A percentile compares a stretch with the other conserved stretches of the same genome.
These are phyloP conservation scores for Esteya vermicola DNA, from an alignment of 2,329 filamentous ascomycete species.

Conservation along the genomic window DNA sequence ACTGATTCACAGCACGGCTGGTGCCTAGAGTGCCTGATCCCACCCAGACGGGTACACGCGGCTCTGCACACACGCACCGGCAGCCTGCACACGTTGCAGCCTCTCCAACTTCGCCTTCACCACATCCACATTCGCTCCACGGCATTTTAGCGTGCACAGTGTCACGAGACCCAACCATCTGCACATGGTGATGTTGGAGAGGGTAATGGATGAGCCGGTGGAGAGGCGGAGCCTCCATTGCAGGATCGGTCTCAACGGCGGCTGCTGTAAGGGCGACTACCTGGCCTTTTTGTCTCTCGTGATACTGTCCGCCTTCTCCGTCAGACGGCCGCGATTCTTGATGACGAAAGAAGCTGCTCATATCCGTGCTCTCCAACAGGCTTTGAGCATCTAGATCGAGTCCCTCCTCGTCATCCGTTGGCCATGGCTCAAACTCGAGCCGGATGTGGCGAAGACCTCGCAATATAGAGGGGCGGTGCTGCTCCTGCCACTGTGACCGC, in stretches of 20 bases:
- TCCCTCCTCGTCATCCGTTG: constrained; percentile 18
- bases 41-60: constrained; percentile 22
- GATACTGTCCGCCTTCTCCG: no score
- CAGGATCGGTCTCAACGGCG: no score
- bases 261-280: no score
- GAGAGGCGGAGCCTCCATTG: no score
- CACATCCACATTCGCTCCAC: no score
- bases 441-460: constrained; percentile 37
- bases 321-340: constrained; percentile 14
- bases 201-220: constrained; percentile 7
- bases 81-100: no score
- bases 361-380: no score
- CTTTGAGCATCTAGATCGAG: constrained; percentile 25
- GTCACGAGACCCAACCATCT: no score
- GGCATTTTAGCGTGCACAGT: no score
- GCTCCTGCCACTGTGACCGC: no score
- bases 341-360: constrained; percentile 31
- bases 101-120: constrained; percentile 1
- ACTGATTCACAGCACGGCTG: constrained; percentile 28
- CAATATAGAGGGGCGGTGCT: constrained; percentile 20
- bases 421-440: constrained; percentile 33
- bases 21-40: constrained; percentile 21
- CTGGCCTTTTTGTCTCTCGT: no score
- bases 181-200: no score
- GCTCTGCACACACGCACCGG: constrained; percentile 17